Evolutionary conservation across 768 basidiomycete species (phyloP), one percentile per base, ranked within the genome.

Genomic region (Clitopilus hobsonii): DNA sequence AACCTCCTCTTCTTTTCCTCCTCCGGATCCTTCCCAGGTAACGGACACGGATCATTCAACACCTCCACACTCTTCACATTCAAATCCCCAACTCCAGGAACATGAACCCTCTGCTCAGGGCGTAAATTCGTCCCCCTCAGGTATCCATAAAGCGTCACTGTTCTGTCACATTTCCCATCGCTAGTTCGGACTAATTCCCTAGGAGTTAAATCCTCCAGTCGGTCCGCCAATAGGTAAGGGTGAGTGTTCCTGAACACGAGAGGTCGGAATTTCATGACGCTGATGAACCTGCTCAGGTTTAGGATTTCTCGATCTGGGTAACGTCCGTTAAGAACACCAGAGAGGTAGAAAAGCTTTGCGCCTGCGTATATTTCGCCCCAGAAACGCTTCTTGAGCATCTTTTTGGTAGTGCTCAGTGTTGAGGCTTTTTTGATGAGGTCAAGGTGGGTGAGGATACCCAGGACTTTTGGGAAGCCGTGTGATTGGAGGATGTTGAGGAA

Each of bases 351-450:
- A 6, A 99, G 84, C 69, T 99, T 99, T 26, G 97, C 96, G 50
- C 97, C 97, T 63, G 94, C 91, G 69, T 98, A 98, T 11, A 99
- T 98, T 71, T 99, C 97, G 0, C 95, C 93, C 97, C 97, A 99
- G 75, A 99, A 99, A 8, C 97, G 91, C 66, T 93, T 97, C 72
- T 99, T 99, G 32, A 99, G 82, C 0, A 86, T 74, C 65, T 97
- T 97, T 75, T 98, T 99, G 52, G 93, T 94, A 50, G 84, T 83
- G 55, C 88, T 89, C 36, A 98, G 84, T 3, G 86, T 86, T 0
- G 89, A 79, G 5, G 88, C 81, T 66, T 94, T 95, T 78, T 97
- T 97, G 61, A 99, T 90, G 60, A 99, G 87, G 71, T 98, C 97
- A 38, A 98, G 85, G 70, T 99, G 97, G 48, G 94, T 89, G 48